Base-by-base conservation (phyloP, 1,284 basidiomycete genomes). In the Rhodotorula glutinis region DNA sequence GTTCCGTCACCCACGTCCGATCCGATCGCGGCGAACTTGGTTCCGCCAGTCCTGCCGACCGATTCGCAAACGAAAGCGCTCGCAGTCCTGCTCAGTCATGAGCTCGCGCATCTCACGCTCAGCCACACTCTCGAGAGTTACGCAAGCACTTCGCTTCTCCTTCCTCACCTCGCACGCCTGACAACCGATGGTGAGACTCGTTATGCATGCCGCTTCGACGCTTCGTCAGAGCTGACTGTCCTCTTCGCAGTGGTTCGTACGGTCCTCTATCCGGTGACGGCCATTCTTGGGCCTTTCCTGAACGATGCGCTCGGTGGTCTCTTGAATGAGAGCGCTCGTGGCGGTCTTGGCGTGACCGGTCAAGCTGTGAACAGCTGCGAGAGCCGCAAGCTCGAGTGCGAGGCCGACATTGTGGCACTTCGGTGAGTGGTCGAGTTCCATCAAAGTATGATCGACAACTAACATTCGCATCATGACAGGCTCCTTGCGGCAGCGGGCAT, bases 121-220 rank as follows among this genome's bases (percentile, higher is more conserved):
- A 69, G 65, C 5, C 75, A 76, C 56, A 76, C 74, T 19, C 59
- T 76, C 49, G 75, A 76, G 58, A 61, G 60, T 16, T 74, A 76
- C 33, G 75, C 75, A 43, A 73, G 62, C 29, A 74, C 65, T 23
- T 65, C 59, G 17, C 58, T 74, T 11, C 52, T 75, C 11, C 66
- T 73, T 55, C 72, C 74, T 21, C 72, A 75, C 25, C 44, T 75
- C n/a, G 51, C 67, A 23, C 62, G 71, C n/a, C 66, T 75, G 14
- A 69, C 63, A 2, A 63, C 64, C 7, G 75, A 76, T 40, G 69
- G 72, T 75, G 41, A 25, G 70, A 13, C 49, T 8, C 17, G 16
- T 44, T 14, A 10, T 38, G 29, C 25, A 14, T 27, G 25, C 25
- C 8, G 14, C n/a, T n/a, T 49, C 23, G 14, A 51, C 16, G 17